Percentiles rank a stretch among this genome's conserved stretches.
Evolutionary conservation across 805 yeast species (phyloP).

Genomic region (Jamesozyma jinghongensis): DNA sequence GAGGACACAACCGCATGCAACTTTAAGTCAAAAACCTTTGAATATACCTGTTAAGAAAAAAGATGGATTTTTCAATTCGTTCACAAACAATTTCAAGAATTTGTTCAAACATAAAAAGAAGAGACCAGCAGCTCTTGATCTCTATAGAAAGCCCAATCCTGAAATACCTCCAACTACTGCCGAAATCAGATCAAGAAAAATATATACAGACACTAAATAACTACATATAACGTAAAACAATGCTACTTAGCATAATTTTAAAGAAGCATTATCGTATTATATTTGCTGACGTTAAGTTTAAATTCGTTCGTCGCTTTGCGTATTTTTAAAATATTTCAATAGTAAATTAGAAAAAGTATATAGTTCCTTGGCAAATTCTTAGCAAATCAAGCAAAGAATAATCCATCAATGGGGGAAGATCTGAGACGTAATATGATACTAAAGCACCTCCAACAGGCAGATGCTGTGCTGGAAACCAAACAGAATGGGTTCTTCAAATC

Average conservation of each 20-base stretch:
- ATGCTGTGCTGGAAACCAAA: slow-evolving; percentile 6
- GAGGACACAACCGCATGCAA: neutral
- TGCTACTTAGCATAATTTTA: no score
- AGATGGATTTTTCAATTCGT: neutral
- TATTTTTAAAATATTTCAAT: no score
- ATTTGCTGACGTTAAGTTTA: neutral
- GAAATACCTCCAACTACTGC: neutral
- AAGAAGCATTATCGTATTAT: no score
- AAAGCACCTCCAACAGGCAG: slow-evolving; percentile 3
- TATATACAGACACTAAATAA: no score
- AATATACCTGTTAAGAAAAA: neutral
- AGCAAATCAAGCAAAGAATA: no score
- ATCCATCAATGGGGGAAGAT: slow-evolving; percentile 14
- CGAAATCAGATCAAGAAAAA: no score
- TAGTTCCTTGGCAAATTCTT: neutral
- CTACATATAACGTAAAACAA: no score
- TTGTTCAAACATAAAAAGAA: slow-evolving; percentile 7
- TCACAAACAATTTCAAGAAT: slow-evolving; percentile 3
- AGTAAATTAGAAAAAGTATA: no score
- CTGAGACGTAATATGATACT: slow-evolving; percentile 12
- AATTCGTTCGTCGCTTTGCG: neutral
- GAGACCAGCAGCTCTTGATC: slow-evolving; percentile 1
- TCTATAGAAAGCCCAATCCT: slow-evolving; percentile 8
- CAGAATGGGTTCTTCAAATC: neutral
- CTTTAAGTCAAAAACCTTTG: neutral